phyloP scores from a whole-genome alignment of 257 asterid species.

The Handroanthus guayacan region DNA sequence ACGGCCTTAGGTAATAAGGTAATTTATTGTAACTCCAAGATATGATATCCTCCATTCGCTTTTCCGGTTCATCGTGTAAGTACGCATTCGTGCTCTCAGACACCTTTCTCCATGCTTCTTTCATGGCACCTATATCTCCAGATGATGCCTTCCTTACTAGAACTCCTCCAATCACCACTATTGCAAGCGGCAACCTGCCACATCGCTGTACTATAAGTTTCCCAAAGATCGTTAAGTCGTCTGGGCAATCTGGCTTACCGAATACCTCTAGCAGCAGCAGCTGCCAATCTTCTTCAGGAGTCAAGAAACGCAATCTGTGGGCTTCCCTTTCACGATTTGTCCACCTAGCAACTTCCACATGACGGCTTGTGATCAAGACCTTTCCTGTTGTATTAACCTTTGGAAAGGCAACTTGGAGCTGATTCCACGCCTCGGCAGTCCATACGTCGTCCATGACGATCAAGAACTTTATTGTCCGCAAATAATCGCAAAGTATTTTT shows the following conservation, averaged over 20 bases:
- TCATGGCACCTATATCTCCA: too few species aligned
- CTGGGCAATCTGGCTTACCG: conserved; percentile 31
- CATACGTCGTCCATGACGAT: conserved; percentile 48
- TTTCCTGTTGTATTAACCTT: conserved; percentile 26
- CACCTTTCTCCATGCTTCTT: too few species aligned
- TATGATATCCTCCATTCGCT: too few species aligned
- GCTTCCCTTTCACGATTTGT: conserved; percentile 19
- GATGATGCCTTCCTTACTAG: too few species aligned
- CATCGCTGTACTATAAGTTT: conserved; percentile 32
- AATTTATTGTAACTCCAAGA: too few species aligned
- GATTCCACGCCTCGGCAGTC: conserved; percentile 30
- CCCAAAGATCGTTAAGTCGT: conserved; percentile 15
- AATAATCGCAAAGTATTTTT: neutral
- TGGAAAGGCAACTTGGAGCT: conserved; percentile 37
- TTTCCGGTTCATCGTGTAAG: too few species aligned
- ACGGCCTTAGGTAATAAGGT: too few species aligned
- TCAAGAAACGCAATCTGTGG: conserved; percentile 33
- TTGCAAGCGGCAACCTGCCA: conserved; percentile 36
- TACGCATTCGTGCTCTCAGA: too few species aligned
- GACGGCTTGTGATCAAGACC: conserved; percentile 45
- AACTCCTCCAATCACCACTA: conserved; percentile 17
- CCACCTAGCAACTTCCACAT: conserved; percentile 21
- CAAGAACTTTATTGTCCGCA: conserved; percentile 33
- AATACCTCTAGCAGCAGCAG: conserved; percentile 38
- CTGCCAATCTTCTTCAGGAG: conserved; percentile 26